Evolutionary conservation across 2,329 filamentous ascomycete genomes (phyloP).

Genomic region (Trichoderma sp.): DNA sequence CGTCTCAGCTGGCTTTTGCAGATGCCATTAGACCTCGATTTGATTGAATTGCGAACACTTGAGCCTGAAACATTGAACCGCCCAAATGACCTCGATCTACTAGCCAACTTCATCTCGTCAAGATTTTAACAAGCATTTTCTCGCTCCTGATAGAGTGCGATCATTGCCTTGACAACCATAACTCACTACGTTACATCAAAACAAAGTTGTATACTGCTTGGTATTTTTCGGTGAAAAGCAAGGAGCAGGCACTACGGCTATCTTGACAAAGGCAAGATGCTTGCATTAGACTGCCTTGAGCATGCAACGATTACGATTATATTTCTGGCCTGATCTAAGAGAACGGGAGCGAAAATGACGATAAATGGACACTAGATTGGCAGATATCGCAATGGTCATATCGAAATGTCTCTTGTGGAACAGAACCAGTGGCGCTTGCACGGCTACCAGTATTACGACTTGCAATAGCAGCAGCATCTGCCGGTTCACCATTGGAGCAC

Average conservation of each 20-base stretch:
- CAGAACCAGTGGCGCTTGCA: background rate
- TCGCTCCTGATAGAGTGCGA: background rate
- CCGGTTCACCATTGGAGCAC: background rate
- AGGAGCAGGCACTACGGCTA: too few species aligned
- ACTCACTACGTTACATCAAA: background rate
- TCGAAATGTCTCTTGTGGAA: background rate
- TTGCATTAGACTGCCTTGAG: background rate
- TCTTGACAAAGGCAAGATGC: background rate
- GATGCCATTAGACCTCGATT: slow-evolving; percentile 7
- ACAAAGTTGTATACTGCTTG: background rate
- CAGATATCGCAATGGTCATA: background rate
- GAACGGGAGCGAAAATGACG: background rate
- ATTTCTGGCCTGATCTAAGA: background rate
- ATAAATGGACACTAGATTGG: background rate
- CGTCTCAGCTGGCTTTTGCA: background rate
- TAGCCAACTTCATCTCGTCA: slow-evolving; percentile 5
- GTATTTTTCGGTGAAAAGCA: background rate
- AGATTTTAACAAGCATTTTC: background rate
- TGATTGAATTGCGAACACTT: background rate
- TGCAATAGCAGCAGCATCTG: background rate
- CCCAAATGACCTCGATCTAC: background rate
- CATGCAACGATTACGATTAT: background rate
- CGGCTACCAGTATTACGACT: background rate
- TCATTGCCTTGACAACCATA: background rate
- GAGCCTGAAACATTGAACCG: slow-evolving; percentile 1